A percentile compares a stretch with the other conserved stretches of the same genome.
phyloP scores from a whole-genome alignment of 805 yeast species.

The Sugiyamaella lignohabitans region DNA sequence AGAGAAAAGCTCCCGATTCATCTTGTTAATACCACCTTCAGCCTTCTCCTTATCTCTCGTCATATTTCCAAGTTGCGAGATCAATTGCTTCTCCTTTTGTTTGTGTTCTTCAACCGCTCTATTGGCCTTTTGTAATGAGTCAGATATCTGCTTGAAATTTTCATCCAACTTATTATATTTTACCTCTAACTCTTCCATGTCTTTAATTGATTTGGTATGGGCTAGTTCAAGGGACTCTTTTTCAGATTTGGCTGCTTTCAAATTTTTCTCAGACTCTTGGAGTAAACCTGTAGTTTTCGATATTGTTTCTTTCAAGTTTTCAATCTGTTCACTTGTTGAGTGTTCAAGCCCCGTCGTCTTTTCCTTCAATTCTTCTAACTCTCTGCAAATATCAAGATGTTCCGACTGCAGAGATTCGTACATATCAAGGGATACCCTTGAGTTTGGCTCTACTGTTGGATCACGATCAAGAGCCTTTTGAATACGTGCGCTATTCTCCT shows the following conservation, averaged over 20 bases:
- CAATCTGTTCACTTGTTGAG: slow-evolving; percentile 18
- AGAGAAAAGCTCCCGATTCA: slow-evolving; percentile 75
- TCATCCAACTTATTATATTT: slow-evolving; percentile 20
- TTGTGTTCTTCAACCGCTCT: slow-evolving; percentile 29
- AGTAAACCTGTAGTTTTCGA: slow-evolving; percentile 23
- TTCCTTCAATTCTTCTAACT: slow-evolving; percentile 19
- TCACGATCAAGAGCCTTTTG: slow-evolving; percentile 64
- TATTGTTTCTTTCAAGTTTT: slow-evolving; percentile 30
- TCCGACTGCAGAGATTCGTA: slow-evolving; percentile 35
- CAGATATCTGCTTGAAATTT: slow-evolving; percentile 21
- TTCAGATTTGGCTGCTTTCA: slow-evolving; percentile 12
- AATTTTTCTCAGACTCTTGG: slow-evolving; percentile 27
- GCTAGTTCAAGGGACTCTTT: slow-evolving; percentile 15
- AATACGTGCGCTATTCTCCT: slow-evolving; percentile 64
- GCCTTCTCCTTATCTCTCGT: slow-evolving; percentile 52
- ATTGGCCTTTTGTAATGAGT: slow-evolving; percentile 31
- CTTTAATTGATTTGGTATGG: slow-evolving; percentile 19
- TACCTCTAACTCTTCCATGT: slow-evolving; percentile 13
- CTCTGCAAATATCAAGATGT: slow-evolving; percentile 19
- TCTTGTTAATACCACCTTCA: slow-evolving; percentile 83
- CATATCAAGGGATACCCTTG: slow-evolving; percentile 56
- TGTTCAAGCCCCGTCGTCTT: slow-evolving; percentile 29
- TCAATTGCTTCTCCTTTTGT: slow-evolving; percentile 29
- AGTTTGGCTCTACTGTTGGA: slow-evolving; percentile 66
- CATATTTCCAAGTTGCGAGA: slow-evolving; percentile 30